Evolutionary conservation across 257 asterid genomes (phyloP).

Genomic region (Penstemon newberryi): DNA sequence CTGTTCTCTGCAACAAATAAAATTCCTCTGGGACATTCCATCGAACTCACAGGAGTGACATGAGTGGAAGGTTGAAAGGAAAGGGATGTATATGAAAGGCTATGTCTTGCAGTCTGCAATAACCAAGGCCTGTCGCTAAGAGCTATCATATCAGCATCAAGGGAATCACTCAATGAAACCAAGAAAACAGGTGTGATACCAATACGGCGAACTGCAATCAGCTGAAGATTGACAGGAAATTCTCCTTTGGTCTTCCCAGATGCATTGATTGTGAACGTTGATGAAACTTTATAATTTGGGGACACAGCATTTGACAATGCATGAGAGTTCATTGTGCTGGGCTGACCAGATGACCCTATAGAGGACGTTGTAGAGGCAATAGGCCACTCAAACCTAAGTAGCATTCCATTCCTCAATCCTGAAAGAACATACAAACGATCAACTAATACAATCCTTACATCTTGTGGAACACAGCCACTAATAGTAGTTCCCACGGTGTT

Average conservation of each 20-base stretch:
- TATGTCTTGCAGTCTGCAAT: conserved; percentile 92
- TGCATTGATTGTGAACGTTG: conserved; percentile 35
- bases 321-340: conserved; percentile 40
- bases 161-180: conserved; percentile 79
- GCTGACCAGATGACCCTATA: conserved; percentile 39
- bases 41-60: conserved; percentile 88
- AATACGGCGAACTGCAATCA: conserved; percentile 93
- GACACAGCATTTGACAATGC: conserved; percentile 34
- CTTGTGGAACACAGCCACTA: conserved; percentile 93
- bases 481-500: conserved; percentile 71
- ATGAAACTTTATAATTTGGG: conserved; percentile 39
- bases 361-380: conserved; percentile 41
- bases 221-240: conserved; percentile 65
- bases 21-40: conserved; percentile 88
- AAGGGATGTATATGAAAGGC: conserved; percentile 90
- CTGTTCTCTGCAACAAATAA: conserved; percentile 93
- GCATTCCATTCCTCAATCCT: conserved; percentile 97
- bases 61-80: conserved; percentile 95
- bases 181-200: conserved; percentile 94
- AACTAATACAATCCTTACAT: conserved; percentile 85
- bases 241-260: conserved; percentile 47
- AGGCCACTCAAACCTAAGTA: conserved; percentile 99
- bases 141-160: conserved; percentile 83
- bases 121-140: conserved; percentile 99
- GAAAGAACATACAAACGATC: conserved; percentile 82